A percentile compares a stretch with the other conserved stretches of the same genome.
These are phyloP conservation scores for Carex littledalei DNA, from an alignment of 176 grass and related monocot genomes.

Conservation along the genomic window DNA sequence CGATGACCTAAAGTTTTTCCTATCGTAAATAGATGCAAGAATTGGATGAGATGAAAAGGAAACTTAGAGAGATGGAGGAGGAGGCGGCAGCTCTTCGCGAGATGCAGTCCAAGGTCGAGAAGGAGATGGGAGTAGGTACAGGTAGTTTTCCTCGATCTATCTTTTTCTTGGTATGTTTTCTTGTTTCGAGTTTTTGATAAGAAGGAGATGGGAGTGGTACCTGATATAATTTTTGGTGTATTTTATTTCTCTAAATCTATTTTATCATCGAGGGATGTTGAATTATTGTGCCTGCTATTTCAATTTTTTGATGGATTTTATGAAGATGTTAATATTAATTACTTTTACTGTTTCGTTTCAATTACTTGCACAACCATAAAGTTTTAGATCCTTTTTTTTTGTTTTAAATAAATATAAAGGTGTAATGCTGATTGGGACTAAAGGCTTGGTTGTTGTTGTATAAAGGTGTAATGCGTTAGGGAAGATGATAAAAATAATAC, in stretches of 20 bases:
- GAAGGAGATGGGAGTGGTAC: background rate
- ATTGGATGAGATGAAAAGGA: slow-evolving; percentile 38
- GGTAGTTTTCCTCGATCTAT: slow-evolving; percentile 7
- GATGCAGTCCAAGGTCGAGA: slow-evolving; percentile 46
- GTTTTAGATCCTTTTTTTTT: background rate
- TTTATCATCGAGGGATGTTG: too few species aligned
- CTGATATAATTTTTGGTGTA: background rate
- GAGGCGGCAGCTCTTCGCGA: slow-evolving; percentile 32
- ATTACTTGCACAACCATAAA: background rate
- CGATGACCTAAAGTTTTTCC: background rate
- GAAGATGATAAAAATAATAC: background rate
- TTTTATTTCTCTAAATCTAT: background rate
- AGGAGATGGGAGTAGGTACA: slow-evolving; percentile 31
- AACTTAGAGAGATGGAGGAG: slow-evolving; percentile 37
- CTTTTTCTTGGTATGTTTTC: background rate
- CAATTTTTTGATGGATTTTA: too few species aligned
- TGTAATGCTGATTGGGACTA: background rate
- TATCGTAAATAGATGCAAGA: slow-evolving; percentile 16
- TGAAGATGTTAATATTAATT: too few species aligned
- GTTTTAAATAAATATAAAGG: background rate
- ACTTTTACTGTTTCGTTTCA: background rate
- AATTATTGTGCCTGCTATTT: background rate
- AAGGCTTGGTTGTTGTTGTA: too few species aligned
- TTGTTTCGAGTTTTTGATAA: background rate
- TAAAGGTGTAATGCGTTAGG: background rate